phyloP scores from a whole-genome alignment of 495 filamentous ascomycete genomes.

The Talaromyces trachyspermus region DNA sequence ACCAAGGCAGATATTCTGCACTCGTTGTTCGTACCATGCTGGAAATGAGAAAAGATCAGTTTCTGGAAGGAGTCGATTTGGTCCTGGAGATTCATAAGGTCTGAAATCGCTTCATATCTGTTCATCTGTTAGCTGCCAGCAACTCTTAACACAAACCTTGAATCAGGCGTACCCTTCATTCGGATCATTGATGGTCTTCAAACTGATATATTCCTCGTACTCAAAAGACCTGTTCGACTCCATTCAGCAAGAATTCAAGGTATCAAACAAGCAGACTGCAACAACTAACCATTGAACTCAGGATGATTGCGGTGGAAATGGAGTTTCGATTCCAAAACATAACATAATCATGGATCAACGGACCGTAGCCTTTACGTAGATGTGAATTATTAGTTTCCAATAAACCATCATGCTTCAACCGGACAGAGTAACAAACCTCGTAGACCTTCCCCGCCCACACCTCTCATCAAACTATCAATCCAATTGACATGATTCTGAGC shows the following conservation, averaged over 20 bases:
- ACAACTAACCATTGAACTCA: conserved; percentile 80
- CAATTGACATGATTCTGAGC: conserved; percentile 82
- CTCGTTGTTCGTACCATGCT: conserved; percentile 84
- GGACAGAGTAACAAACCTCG: conserved; percentile 56
- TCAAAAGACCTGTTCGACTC: conserved; percentile 65
- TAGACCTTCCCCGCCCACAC: conserved; percentile 76
- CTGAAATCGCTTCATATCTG: conserved; percentile 90
- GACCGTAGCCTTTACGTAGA: conserved; percentile 92
- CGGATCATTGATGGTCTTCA: conserved; percentile 97
- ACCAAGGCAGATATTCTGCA: conserved; percentile 92
- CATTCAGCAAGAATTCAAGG: background rate
- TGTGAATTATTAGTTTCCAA: no score
- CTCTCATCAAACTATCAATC: conserved; percentile 87
- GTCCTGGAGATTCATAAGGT: conserved; percentile 94
- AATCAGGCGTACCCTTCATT: conserved; percentile 70
- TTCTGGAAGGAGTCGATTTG: conserved; percentile 98
- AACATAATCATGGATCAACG: conserved; percentile 91
- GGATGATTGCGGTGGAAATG: conserved; percentile 92
- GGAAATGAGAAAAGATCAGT: conserved; percentile 93
- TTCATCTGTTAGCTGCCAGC: conserved; percentile 16
- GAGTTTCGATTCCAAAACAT: conserved; percentile 89
- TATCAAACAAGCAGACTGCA: background rate
- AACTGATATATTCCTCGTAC: conserved; percentile 96
- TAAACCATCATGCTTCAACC: no score
- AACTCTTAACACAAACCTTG: no score